Evolutionary conservation across 352 stramenopile genomes (phyloP).

Genomic region (Globisporangium ultimum): DNA sequence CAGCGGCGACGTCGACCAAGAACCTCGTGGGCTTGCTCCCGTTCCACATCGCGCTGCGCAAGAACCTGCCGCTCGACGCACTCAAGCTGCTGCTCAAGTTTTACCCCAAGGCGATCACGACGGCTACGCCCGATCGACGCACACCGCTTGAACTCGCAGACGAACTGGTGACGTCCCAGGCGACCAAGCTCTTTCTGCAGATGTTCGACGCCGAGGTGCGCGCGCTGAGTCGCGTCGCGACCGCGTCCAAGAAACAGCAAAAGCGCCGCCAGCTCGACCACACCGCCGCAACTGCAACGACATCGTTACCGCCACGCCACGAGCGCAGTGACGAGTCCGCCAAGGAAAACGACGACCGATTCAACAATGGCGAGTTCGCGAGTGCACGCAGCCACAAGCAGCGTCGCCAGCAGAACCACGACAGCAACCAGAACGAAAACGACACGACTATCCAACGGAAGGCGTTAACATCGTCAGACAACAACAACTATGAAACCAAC

Average conservation of each 20-base stretch:
- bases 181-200: constrained; percentile 27
- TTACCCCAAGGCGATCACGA: constrained; percentile 47
- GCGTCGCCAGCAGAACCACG: too few species aligned
- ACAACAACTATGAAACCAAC: background rate
- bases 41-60: constrained; percentile 64
- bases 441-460: too few species aligned
- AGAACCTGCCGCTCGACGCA: constrained; percentile 48
- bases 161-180: constrained; percentile 26
- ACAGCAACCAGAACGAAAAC: too few species aligned
- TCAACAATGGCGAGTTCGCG: too few species aligned
- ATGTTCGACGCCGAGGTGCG: constrained; percentile 39
- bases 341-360: too few species aligned
- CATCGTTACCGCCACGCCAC: background rate
- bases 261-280: constrained; percentile 10
- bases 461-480: too few species aligned
- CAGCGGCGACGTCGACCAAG: constrained; percentile 27
- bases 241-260: constrained; percentile 6
- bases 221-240: constrained; percentile 13
- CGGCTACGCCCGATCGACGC: constrained; percentile 49
- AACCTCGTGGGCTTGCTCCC: constrained; percentile 64
- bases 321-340: background rate
- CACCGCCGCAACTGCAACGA: background rate
- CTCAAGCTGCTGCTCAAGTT: constrained; percentile 70
- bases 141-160: constrained; percentile 41
- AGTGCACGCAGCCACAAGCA: too few species aligned